phyloP scores from a whole-genome alignment of 257 asterid genomes.

The Ocimum tenuiflorum region DNA sequence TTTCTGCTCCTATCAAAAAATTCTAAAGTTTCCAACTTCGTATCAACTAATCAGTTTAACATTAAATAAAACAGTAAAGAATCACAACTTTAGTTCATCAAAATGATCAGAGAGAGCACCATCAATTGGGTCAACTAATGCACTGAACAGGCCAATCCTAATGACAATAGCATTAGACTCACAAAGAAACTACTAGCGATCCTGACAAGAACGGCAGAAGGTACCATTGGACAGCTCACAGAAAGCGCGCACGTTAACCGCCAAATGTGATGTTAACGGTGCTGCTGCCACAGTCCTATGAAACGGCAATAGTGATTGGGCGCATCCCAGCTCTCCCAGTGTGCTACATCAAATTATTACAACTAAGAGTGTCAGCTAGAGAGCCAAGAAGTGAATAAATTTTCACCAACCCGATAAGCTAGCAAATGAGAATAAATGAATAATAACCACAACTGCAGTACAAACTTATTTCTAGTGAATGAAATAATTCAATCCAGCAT shows the following conservation, averaged over 20 bases:
- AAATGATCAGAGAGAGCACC: not conserved
- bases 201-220: slow-evolving; percentile 59
- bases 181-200: slow-evolving; percentile 87
- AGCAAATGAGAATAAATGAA: not conserved
- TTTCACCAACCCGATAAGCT: not conserved
- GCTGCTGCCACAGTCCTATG: slow-evolving; percentile 39
- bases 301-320: slow-evolving; percentile 66
- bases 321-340: slow-evolving; percentile 65
- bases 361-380: not conserved
- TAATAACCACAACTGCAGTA: too few relatives aligned
- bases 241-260: slow-evolving; percentile 65
- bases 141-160: slow-evolving; percentile 21
- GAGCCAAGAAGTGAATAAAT: not conserved
- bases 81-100: slow-evolving; percentile 17
- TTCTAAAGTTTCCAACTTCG: slow-evolving; percentile 46
- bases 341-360: slow-evolving; percentile 46
- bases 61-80: slow-evolving; percentile 17
- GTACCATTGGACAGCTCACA: slow-evolving; percentile 97
- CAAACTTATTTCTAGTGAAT: not conserved
- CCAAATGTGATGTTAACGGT: slow-evolving; percentile 59
- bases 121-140: not conserved
- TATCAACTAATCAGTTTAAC: slow-evolving; percentile 34
- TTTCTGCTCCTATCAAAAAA: slow-evolving; percentile 47
- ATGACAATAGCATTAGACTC: slow-evolving; percentile 46
- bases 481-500: not conserved